Base-by-base conservation (phyloP, 192 early-diverging fungal species). In the Coemansia sp. region DNA sequence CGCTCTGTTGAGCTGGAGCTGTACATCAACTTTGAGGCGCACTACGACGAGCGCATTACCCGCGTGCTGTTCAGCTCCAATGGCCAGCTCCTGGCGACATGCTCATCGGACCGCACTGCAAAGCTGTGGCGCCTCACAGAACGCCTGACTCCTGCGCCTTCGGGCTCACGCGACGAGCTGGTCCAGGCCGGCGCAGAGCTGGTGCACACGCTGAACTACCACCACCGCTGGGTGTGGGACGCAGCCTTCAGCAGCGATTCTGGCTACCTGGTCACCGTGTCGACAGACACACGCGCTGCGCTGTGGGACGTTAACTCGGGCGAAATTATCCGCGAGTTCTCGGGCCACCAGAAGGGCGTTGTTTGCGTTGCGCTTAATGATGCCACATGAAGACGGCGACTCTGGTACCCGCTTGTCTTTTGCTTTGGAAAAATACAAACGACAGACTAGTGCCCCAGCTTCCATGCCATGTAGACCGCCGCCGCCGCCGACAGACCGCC, bases 221-320 rank as follows among this genome's bases (percentile, higher is more conserved):
- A 75, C 59, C 35, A 51, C 12, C 50, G 64, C 29, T 75, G 72
- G 72, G 72, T 75, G 17, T 75, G 72, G 72, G 72, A 75, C 34
- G 72, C 66, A 1, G 65, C 60, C 20, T 75, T 68, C 22, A 64
- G 60, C 5, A 68, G 65, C 44, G 65, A 75, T 53, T 67, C 65
- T 11, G 56, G 61, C 13, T 75, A 68, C 33, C 22, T 75, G 34
- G 64, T 75, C 41, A 75, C 72, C 8, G 64, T 67, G 9, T 75
- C 72, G 5, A 64, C 72, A 4, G 72, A 75, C 48, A 64, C 53
- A 8, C 63, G 53, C 0, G 66, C 66, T 1, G 65, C 61, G 29
- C 72, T 75, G 29, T 75, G 72, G 72, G 51, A 57, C 31, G 51
- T 69, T 22, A 21, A 23, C 21, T 54, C 27, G n/a, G 72, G 72